phyloP scores from a whole-genome alignment of 2,329 filamentous ascomycete genomes.

The Cladosporium sp. region DNA sequence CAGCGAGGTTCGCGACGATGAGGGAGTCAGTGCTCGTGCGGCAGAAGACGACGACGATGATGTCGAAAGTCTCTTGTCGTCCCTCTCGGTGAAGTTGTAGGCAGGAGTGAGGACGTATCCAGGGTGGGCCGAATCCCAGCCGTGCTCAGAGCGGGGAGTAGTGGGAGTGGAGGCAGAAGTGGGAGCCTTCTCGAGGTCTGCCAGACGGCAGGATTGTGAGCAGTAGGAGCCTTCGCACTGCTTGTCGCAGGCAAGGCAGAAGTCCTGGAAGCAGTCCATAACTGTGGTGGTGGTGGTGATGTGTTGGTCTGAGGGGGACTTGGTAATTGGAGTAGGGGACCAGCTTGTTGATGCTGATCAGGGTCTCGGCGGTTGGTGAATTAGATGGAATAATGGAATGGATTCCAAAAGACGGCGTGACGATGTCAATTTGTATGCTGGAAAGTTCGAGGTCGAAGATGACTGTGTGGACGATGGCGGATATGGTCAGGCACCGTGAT shows the following conservation, averaged over 20 bases:
- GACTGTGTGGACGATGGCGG: conserved; percentile 7
- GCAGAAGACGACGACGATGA: conserved; percentile 28
- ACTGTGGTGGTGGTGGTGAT: conserved; percentile 3
- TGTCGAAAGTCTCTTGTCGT: conserved; percentile 25
- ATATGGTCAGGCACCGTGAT: conserved; percentile 13
- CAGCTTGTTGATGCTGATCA: background rate
- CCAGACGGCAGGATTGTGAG: conserved; percentile 82
- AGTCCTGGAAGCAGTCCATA: conserved; percentile 76
- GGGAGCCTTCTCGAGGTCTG: conserved; percentile 70
- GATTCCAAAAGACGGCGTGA: background rate
- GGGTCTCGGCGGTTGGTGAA: background rate
- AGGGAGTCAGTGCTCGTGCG: conserved; percentile 46
- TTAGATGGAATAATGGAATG: background rate
- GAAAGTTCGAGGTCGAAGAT: conserved; percentile 3
- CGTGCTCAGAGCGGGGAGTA: conserved; percentile 21
- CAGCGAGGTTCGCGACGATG: conserved; percentile 77
- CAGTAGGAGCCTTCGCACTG: conserved; percentile 83
- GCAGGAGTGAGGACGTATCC: conserved; percentile 21
- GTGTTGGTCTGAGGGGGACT: background rate
- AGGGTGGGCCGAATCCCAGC: conserved; percentile 4
- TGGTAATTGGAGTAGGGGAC: too few species aligned
- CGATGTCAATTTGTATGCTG: conserved; percentile 4
- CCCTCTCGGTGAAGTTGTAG: conserved; percentile 43
- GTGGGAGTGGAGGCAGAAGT: conserved; percentile 39
- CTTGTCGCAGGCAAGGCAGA: conserved; percentile 89